Conservation (phyloP, 495 filamentous ascomycete genomes). For the Pyrenula massariospora region DNA sequence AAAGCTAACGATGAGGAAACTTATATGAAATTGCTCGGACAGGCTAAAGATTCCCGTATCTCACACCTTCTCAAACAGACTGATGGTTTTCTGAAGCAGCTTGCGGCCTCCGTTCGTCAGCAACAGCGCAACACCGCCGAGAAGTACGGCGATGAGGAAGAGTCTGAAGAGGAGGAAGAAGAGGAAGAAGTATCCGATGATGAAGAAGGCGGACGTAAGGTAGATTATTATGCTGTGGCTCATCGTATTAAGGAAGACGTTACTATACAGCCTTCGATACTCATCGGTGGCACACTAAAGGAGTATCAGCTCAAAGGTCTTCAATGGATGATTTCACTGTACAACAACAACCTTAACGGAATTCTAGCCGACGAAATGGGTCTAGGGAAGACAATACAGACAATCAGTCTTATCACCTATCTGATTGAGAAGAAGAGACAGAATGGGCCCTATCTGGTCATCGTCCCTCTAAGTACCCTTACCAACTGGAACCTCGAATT, state of each 20-base stretch:
- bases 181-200: constrained; percentile 61
- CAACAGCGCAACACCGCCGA: constrained; percentile 77
- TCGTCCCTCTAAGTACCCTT: constrained; percentile 89
- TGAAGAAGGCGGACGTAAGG: constrained; percentile 53
- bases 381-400: constrained; percentile 98
- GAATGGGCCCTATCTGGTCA: constrained; percentile 87
- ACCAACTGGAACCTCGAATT: constrained; percentile 99
- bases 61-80: constrained; percentile 93
- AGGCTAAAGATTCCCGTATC: constrained; percentile 98
- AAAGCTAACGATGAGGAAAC: constrained; percentile 99
- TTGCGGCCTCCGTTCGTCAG: constrained; percentile 80
- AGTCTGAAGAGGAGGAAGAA: constrained; percentile 50
- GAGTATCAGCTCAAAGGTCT: constrained; percentile 97
- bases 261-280: constrained; percentile 63
- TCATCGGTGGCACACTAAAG: constrained; percentile 86
- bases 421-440: constrained; percentile 93
- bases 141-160: constrained; percentile 57
- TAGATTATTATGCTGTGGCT: constrained; percentile 97
- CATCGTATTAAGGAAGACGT: constrained; percentile 92
- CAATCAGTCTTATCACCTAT: constrained; percentile 93
- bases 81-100: constrained; percentile 90
- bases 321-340: constrained; percentile 98
- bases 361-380: constrained; percentile 99
- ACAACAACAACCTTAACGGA: constrained; percentile 99
- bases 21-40: constrained; percentile 89